Evolutionary conservation across 192 early-diverging fungal species (phyloP).

Genomic region (Funneliformis geosporum): DNA sequence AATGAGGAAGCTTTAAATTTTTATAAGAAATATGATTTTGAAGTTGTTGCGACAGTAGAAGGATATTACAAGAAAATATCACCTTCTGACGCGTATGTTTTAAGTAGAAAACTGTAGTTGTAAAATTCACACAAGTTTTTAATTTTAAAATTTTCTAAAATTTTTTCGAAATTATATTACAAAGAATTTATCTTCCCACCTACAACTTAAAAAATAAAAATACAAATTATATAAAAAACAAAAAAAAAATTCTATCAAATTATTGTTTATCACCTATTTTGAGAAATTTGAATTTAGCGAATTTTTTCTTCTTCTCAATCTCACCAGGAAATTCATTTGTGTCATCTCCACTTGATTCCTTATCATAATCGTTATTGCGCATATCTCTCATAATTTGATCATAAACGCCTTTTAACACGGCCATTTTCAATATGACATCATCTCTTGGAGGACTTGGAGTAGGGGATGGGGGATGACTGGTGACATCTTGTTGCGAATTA

Average conservation of each 20-base stretch:
- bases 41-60: conserved; percentile 52
- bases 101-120: conserved; percentile 6
- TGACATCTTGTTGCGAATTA: conserved; percentile 12
- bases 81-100: conserved; percentile 75
- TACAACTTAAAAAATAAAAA: too few relatives aligned
- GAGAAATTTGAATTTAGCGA: conserved; percentile 28
- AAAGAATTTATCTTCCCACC: neutral
- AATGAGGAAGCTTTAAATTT: conserved; percentile 82
- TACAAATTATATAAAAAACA: neutral
- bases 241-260: neutral
- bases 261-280: conserved; percentile 20
- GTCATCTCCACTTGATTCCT: conserved; percentile 27
- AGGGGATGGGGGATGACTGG: conserved; percentile 24
- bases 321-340: conserved; percentile 22
- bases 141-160: neutral
- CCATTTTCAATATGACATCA: conserved; percentile 46
- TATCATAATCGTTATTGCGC: conserved; percentile 22
- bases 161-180: neutral
- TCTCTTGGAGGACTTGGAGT: conserved; percentile 23
- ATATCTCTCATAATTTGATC: conserved; percentile 47
- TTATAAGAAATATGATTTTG: conserved; percentile 81
- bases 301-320: conserved; percentile 30
- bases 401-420: conserved; percentile 46
- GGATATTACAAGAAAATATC: conserved; percentile 85
- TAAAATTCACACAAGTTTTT: neutral